phyloP scores from a whole-genome alignment of 768 basidiomycete species.

The Pleurotus tuoliensis region DNA sequence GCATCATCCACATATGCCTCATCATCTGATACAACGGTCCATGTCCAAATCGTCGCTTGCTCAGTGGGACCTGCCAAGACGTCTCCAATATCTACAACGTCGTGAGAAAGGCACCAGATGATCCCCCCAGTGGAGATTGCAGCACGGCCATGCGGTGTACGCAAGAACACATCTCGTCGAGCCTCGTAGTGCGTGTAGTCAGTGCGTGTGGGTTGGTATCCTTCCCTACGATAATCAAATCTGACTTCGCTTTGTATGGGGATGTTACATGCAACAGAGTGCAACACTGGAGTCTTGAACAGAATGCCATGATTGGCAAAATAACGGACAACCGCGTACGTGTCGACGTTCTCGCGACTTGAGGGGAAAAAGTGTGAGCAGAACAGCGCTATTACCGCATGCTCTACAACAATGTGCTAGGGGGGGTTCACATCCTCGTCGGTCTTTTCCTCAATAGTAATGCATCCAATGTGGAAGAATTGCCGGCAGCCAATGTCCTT shows the following conservation, averaged over 20 bases:
- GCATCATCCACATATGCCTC: conserved; percentile 17
- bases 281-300: conserved; percentile 5
- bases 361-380: neutral
- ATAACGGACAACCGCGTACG: neutral
- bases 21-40: neutral
- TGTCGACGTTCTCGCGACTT: neutral
- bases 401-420: neutral
- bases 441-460: too few species aligned
- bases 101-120: conserved; percentile 17
- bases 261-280: neutral
- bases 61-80: conserved; percentile 17
- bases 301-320: conserved; percentile 10
- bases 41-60: conserved; percentile 2
- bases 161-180: conserved; percentile 1
- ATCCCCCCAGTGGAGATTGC: conserved; percentile 21
- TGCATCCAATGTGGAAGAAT: too few species aligned
- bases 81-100: conserved; percentile 5
- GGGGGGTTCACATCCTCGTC: too few species aligned
- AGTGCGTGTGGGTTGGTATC: neutral
- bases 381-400: neutral
- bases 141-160: conserved; percentile 16
- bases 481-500: too few species aligned
- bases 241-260: neutral
- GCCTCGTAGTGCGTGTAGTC: conserved; percentile 7
- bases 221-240: conserved; percentile 13